Percentiles rank a stretch among this genome's conserved stretches.
Conservation (phyloP, 306 rosid species). For the Ormosia semicastrata region DNA sequence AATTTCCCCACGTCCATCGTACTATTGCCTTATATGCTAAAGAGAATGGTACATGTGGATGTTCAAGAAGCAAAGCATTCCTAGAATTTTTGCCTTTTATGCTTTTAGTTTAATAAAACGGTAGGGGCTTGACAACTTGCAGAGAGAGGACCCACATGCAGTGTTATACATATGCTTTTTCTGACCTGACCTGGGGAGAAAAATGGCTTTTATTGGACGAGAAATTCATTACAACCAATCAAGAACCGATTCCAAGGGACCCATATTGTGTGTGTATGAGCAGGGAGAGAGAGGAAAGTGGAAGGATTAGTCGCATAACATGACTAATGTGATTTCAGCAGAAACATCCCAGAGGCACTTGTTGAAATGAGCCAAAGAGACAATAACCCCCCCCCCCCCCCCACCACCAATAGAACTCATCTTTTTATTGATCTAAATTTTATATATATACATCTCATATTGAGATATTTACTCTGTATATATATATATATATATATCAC, state of each 20-base stretch:
- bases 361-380: background rate
- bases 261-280: background rate
- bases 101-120: constrained; percentile 16
- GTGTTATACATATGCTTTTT: constrained; percentile 20
- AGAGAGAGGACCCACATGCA: constrained; percentile 15
- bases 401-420: background rate
- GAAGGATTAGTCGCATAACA: background rate
- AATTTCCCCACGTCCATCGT: constrained; percentile 14
- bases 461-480: too few species aligned
- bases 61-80: constrained; percentile 22
- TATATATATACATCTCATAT: too few species aligned
- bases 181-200: constrained; percentile 15
- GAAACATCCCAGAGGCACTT: background rate
- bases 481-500: too few species aligned
- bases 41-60: constrained; percentile 26
- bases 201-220: background rate
- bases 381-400: too few species aligned
- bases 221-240: constrained; percentile 37
- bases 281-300: background rate
- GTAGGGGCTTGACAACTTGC: constrained; percentile 32
- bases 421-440: background rate
- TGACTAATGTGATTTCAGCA: constrained; percentile 22
- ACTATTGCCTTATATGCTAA: constrained; percentile 26
- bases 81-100: constrained; percentile 28
- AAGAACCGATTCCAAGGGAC: constrained; percentile 42